These are phyloP conservation scores for Diddensiella caesifluorescens DNA, from an alignment of 805 yeast genomes.

Conservation along the genomic window DNA sequence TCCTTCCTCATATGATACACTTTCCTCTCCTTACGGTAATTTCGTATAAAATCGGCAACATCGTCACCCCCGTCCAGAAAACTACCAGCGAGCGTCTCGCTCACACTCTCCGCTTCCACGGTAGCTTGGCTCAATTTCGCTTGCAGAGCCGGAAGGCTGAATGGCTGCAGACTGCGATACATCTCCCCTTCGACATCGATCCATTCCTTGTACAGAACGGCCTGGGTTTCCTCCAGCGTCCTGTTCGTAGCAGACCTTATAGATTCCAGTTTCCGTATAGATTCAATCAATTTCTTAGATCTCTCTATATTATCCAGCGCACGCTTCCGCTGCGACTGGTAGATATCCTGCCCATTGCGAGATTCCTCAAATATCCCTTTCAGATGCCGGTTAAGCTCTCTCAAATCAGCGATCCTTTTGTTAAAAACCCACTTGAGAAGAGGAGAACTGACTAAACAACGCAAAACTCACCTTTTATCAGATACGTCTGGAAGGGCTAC, in stretches of 20 bases:
- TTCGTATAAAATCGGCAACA: constrained; percentile 38
- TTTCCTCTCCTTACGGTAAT: constrained; percentile 40
- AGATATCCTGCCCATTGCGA: constrained; percentile 23
- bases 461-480: neutral
- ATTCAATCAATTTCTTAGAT: constrained; percentile 28
- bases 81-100: constrained; percentile 34
- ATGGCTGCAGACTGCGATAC: constrained; percentile 33
- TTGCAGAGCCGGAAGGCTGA: constrained; percentile 35
- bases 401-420: neutral
- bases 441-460: neutral
- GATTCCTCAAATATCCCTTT: constrained; percentile 30
- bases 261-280: constrained; percentile 22
- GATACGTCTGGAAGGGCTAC: neutral
- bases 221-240: constrained; percentile 21
- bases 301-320: constrained; percentile 26
- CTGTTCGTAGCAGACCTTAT: constrained; percentile 4
- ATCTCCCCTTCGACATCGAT: constrained; percentile 34
- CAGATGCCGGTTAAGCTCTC: constrained; percentile 13
- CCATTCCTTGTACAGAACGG: constrained; percentile 34
- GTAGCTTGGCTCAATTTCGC: constrained; percentile 30
- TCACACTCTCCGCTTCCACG: constrained; percentile 31
- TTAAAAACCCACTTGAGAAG: neutral
- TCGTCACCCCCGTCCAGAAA: constrained; percentile 28
- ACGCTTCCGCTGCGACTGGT: constrained; percentile 23
- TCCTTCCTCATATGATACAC: constrained; percentile 43